phyloP scores from a whole-genome alignment of 768 basidiomycete species.

The Hericium alpestre region DNA sequence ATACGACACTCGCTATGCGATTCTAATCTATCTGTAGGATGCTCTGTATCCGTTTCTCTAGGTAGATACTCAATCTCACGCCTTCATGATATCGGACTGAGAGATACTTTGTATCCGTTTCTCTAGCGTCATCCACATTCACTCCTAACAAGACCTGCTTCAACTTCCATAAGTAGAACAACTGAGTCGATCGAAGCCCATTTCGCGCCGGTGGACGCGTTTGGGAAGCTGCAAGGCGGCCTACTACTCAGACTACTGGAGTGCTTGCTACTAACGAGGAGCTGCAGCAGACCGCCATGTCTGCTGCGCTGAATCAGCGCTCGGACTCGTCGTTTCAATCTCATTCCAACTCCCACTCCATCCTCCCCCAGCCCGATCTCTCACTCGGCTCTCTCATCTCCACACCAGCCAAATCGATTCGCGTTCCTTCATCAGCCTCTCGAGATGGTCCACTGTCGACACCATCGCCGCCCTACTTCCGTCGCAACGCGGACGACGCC shows the following conservation, averaged over 20 bases:
- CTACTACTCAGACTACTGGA: too few relatives aligned
- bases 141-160: background rate
- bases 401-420: constrained; percentile 14
- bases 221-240: too few relatives aligned
- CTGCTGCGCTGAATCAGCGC: constrained; percentile 4
- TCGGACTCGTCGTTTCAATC: constrained; percentile 10
- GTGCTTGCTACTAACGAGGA: background rate
- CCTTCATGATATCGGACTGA: too few relatives aligned
- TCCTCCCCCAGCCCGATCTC: constrained; percentile 11
- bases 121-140: background rate
- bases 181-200: too few relatives aligned
- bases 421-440: constrained; percentile 11
- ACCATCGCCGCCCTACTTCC: constrained; percentile 12
- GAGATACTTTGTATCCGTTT: background rate
- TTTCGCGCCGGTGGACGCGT: too few relatives aligned
- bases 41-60: too few relatives aligned
- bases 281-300: constrained; percentile 4
- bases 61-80: too few relatives aligned
- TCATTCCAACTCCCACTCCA: background rate
- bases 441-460: constrained; percentile 14
- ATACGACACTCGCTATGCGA: too few relatives aligned
- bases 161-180: too few relatives aligned
- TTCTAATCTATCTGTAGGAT: too few relatives aligned
- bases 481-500: constrained; percentile 9
- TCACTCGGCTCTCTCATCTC: constrained; percentile 16